phyloP scores from a whole-genome alignment of 2,329 filamentous ascomycete species.

The Aspergillus bombycis region DNA sequence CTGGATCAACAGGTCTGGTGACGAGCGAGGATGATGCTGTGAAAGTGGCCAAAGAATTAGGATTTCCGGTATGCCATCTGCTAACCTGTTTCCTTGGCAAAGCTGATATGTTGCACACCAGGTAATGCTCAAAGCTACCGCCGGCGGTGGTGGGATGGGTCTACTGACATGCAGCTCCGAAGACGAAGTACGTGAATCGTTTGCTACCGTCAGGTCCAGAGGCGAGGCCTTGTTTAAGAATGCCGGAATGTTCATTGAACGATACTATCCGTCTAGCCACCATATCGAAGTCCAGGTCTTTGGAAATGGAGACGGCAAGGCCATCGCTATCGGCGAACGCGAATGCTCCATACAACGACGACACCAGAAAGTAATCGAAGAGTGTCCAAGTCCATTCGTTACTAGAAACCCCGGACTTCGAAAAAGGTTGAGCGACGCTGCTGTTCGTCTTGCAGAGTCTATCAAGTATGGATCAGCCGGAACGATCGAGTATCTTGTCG shows the following conservation, averaged over 20 bases:
- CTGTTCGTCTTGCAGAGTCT: constrained; percentile 66
- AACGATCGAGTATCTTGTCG: constrained; percentile 88
- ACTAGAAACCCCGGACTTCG: constrained; percentile 59
- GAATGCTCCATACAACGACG: constrained; percentile 86
- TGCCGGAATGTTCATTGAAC: constrained; percentile 81
- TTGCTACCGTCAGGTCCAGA: constrained; percentile 73
- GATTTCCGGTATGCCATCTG: constrained; percentile 49
- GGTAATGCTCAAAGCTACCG: constrained; percentile 78
- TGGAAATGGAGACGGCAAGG: constrained; percentile 77
- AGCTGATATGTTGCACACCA: constrained; percentile 12
- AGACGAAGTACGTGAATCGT: constrained; percentile 70
- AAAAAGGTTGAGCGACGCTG: constrained; percentile 66
- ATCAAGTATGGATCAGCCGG: constrained; percentile 79
- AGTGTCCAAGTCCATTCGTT: constrained; percentile 77
- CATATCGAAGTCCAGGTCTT: constrained; percentile 93
- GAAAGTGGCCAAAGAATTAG: constrained; percentile 47
- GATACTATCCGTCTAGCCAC: constrained; percentile 75
- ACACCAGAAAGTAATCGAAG: constrained; percentile 90
- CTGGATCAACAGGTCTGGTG: constrained; percentile 56
- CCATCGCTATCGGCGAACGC: constrained; percentile 81
- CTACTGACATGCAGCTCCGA: constrained; percentile 73
- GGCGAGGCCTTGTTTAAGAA: constrained; percentile 81
- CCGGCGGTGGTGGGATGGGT: constrained; percentile 82
- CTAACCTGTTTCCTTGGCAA: not conserved
- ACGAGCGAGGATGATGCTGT: constrained; percentile 52